A percentile compares a stretch with the other conserved stretches of the same genome.
These are phyloP conservation scores for Boletus pseudopeckii DNA, from an alignment of 768 basidiomycete species.

Conservation along the genomic window DNA sequence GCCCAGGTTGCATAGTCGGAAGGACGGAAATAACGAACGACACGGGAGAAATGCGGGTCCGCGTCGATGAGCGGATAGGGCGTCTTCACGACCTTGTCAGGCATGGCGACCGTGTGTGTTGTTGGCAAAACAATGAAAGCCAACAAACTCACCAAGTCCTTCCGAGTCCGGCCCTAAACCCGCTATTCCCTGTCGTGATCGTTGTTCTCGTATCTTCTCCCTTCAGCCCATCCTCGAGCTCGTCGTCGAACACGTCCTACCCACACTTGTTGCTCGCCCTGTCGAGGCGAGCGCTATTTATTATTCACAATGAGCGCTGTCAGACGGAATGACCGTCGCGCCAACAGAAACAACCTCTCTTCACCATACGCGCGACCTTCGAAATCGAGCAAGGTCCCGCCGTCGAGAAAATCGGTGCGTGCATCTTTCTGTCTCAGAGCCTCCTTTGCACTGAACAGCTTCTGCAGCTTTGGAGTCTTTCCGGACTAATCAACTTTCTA, in stretches of 20 bases:
- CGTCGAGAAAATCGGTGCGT: slow-evolving; percentile 49
- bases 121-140: slow-evolving; percentile 4
- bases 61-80: slow-evolving; percentile 90
- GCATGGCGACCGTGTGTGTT: slow-evolving; percentile 25
- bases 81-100: slow-evolving; percentile 50
- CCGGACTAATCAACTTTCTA: slow-evolving; percentile 46
- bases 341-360: slow-evolving; percentile 36
- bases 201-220: slow-evolving; percentile 24
- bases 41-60: slow-evolving; percentile 86
- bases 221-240: slow-evolving; percentile 9
- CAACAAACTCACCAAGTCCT: slow-evolving; percentile 8
- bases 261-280: background rate
- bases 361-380: slow-evolving; percentile 54
- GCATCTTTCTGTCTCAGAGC: background rate
- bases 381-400: slow-evolving; percentile 21
- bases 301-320: slow-evolving; percentile 51
- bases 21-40: slow-evolving; percentile 83
- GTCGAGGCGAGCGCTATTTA: slow-evolving; percentile 10
- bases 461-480: slow-evolving; percentile 48
- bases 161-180: slow-evolving; percentile 32
- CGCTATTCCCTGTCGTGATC: slow-evolving; percentile 16
- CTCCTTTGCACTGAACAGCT: slow-evolving; percentile 13
- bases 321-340: slow-evolving; percentile 43
- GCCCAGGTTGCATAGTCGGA: slow-evolving; percentile 88
- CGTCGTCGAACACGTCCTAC: slow-evolving; percentile 4